Evolutionary conservation across 192 early-diverging fungal genomes (phyloP), one percentile per base, ranked within the genome.

Genomic region (Coemansia biformis): DNA sequence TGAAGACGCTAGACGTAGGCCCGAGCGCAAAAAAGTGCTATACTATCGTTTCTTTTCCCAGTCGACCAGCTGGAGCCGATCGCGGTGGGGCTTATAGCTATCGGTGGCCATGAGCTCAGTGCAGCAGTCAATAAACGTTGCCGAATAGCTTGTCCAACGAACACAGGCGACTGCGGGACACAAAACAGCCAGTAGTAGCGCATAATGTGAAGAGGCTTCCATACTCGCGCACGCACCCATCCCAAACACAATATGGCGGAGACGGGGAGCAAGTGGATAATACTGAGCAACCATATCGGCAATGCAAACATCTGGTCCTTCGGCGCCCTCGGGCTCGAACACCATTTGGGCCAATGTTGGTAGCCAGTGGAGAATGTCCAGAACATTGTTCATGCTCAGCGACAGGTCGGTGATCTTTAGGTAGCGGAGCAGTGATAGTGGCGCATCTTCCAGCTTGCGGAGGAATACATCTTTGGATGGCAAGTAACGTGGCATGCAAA

Each of bases 161-260:
- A 63, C 17, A n/a, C 59, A 46, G 1, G 35, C 19, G 16, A 54
- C 13, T 5, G 18, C 38, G 1, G 47, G 37, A 21, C 59, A 63
- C 30, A 63, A 34, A 17, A 63, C 26, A 1, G 46, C 51, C 32
- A 63, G 42, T 17, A 38, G 46, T 2, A 42, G 33, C 7, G 59
- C 59, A 50, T 49, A 54, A 21, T 63, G 59, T 3, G 59, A n/a
- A 0, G 51, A 23, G 5, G 46, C 47, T 1, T 50, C 47, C 46
- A 63, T 54, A 14, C 54, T 46, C 1, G 52, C 38, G 42, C 39
- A 43, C 6, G 41, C 14, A 9, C 34, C 41, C 34, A 39, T n/a
- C 11, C 46, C 51, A 15, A 63, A 63, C 30, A 63, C 29, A 5
- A 63, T 29, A 5, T 54, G 40, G n/a, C 46, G 37, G 1, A 57